Percentiles rank a stretch among this genome's conserved stretches.
Evolutionary conservation across 139 green algal genomes (phyloP).

Genomic region (Diplosphaera chodatii): DNA sequence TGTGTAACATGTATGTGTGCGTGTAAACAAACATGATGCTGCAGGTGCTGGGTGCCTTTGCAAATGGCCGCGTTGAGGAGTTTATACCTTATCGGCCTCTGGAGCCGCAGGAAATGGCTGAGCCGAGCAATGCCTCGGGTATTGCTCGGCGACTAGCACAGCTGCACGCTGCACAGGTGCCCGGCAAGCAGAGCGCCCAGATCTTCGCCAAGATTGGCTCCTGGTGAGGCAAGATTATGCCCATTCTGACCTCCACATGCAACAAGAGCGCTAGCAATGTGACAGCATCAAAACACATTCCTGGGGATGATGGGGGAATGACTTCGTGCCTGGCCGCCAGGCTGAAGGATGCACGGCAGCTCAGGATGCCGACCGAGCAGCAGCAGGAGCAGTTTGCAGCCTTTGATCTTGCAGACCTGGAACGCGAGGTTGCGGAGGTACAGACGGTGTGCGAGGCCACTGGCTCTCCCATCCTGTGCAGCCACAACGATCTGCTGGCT

Average conservation of each 20-base stretch:
- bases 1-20: too few species aligned
- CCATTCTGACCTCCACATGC: too few species aligned
- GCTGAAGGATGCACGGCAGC: constrained; percentile 49
- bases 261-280: too few species aligned
- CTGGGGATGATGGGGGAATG: too few species aligned
- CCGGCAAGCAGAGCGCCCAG: constrained; percentile 4
- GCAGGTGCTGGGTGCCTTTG: constrained; percentile 71
- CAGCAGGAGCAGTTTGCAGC: constrained; percentile 40
- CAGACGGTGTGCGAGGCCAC: constrained; percentile 25
- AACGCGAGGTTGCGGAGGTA: constrained; percentile 44
- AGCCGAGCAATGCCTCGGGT: constrained; percentile 28
- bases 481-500: constrained; percentile 85
- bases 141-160: constrained; percentile 54
- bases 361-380: constrained; percentile 42
- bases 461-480: constrained; percentile 60
- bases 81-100: constrained; percentile 62
- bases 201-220: constrained; percentile 29
- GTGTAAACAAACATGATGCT: too few species aligned
- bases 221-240: constrained; percentile 5
- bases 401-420: constrained; percentile 49
- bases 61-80: constrained; percentile 75
- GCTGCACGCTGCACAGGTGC: constrained; percentile 40
- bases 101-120: constrained; percentile 57
- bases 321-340: constrained; percentile 8
- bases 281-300: not conserved